Base-by-base conservation (phyloP, 306 rosid species). In the Cicer pinnatifidum region DNA sequence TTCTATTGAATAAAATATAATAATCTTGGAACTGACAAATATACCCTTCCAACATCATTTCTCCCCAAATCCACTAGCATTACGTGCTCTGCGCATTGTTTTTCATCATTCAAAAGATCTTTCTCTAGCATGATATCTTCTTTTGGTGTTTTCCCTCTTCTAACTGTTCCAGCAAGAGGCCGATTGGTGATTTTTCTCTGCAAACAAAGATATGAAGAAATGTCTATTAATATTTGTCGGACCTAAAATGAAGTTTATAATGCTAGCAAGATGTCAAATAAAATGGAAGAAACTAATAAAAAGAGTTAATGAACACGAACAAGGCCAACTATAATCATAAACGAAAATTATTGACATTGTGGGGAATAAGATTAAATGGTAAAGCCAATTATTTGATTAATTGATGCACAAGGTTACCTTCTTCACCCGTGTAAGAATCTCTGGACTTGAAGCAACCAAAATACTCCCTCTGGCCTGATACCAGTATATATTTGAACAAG, bases 381-480 rank as follows among this genome's bases (percentile, higher is more conserved):
- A 63, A 67, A 60, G 50, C 61, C 77, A 72, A 2, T 15, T 57
- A 5, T 37, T 38, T 35, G 10, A 48, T 43, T 72, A 65, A 12
- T 46, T 44, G 51, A 28, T 8, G 52, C 45, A 78, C 11, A 62
- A 59, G 20, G 51, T 63, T 71, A 94, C 99, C 94, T 91, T 91
- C 84, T 89, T 94, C 75, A 91, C 97, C 28, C 85, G 87, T 8
- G 97, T 94, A 76, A 94, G 99, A 84, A 94, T 89, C 75, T 94
- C 99, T 46, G 99, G 99, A 85, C 99, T 94, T 80, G 97, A 94
- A 71, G 99, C 96, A 87, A 94, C 99, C 80, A 94, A 84, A 73
- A 94, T 94, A 81, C 95, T 83, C 64, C 99, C 99, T 82, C 96
- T 81, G 71, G 93, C 97, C 99, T 94, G 93, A 69, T 63, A 58